phyloP scores from a whole-genome alignment of 192 early-diverging fungal genomes.

The Entomortierella beljakovae region DNA sequence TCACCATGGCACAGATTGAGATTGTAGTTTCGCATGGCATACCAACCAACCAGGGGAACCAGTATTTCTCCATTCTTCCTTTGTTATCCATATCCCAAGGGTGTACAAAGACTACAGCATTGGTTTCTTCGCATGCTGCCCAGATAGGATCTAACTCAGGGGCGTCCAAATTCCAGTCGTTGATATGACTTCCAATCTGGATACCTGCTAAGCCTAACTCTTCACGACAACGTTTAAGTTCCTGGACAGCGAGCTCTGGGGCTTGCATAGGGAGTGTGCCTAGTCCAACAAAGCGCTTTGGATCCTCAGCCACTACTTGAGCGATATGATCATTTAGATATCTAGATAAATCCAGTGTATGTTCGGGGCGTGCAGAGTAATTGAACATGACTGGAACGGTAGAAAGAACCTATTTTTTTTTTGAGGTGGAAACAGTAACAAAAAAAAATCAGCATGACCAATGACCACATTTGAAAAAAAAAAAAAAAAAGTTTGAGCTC shows the following conservation, averaged over 20 bases:
- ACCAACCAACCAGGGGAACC: conserved; percentile 70
- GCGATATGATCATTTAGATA: conserved; percentile 70
- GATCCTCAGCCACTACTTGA: conserved; percentile 69
- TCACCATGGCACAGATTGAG: conserved; percentile 71
- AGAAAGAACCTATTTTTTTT: conserved; percentile 62
- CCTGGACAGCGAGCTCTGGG: conserved; percentile 70
- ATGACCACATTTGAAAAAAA: not conserved
- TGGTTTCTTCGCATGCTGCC: conserved; percentile 73
- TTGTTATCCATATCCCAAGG: conserved; percentile 76
- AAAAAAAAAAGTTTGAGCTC: not conserved
- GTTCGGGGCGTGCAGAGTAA: conserved; percentile 62
- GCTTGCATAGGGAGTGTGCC: conserved; percentile 78
- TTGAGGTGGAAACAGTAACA: not conserved
- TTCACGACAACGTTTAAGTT: conserved; percentile 70
- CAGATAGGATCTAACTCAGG: conserved; percentile 74
- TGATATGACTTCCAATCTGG: conserved; percentile 74
- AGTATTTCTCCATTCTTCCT: conserved; percentile 74
- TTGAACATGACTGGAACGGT: conserved; percentile 77
- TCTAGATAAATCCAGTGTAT: conserved; percentile 65
- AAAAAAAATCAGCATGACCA: not conserved
- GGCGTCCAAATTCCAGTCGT: conserved; percentile 78
- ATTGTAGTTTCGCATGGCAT: conserved; percentile 77
- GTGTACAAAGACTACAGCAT: conserved; percentile 72
- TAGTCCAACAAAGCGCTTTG: conserved; percentile 70
- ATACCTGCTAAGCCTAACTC: conserved; percentile 72